Evolutionary conservation across 2,329 filamentous ascomycete genomes (phyloP), one percentile per base, ranked within the genome.

Genomic region (Fusarium abutilonis): DNA sequence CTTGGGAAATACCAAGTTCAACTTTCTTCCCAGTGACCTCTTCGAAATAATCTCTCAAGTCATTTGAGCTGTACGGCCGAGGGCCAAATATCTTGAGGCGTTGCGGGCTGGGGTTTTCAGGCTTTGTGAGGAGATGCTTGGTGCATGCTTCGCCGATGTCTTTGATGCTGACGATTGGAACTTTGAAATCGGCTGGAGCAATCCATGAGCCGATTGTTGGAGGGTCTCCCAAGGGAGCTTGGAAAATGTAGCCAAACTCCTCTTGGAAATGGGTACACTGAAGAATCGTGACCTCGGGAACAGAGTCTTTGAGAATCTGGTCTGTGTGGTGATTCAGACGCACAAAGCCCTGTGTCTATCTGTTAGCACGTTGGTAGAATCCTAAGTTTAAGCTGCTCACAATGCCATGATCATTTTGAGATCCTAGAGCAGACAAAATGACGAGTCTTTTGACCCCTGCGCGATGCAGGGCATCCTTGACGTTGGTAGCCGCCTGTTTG

Each of bases 81-180:
- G 74, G 74, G 0, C 74, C 74, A 21, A 67, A 68, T 2, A 75
- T 15, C 6, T 72, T 61, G 15, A 73, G 52, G 17, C 21, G 48
- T 28, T 64, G 52, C 0, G 63, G 31, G 41, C 44, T 51, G 7
- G 52, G 8, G 4, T 35, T 41, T 3, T 43, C 44, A 0, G 60
- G 39, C 4, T 58, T 32, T 1, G 52, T 58, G 19, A 74, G 65
- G 0, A 71, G 61, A 1, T 56, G 44, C 13, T 57, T 50, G 4
- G 68, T 68, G 23, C 70, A 73, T 9, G 42, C 48, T 9, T 57
- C 55, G 9, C 68, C 71, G 9, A 76, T 55, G 14, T 76, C 74
- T 26, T 41, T 50, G 6, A 75, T 58, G 29, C 72, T 71, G 1
- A 74, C 73, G 67, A 74, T 74, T 5, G 73, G 72, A 2, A 75